phyloP scores from a whole-genome alignment of 352 stramenopile species.

The Paralagenidium karlingii region DNA sequence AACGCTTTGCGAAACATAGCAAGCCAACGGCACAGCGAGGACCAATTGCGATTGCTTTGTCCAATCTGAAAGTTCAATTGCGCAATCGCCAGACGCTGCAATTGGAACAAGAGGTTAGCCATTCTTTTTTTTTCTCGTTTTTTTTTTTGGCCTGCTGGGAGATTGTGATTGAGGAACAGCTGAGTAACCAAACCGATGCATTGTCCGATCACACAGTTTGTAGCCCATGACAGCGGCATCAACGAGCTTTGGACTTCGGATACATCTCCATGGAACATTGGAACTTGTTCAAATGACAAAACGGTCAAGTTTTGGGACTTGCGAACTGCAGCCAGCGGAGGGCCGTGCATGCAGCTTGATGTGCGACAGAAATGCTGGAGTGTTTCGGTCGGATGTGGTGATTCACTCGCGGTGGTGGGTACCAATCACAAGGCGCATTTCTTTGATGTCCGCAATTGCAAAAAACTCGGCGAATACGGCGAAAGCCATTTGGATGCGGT shows the following conservation, averaged over 20 bases:
- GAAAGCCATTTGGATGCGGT: conserved; percentile 84
- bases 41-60: conserved; percentile 54
- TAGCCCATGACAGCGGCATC: conserved; percentile 65
- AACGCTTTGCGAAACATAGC: too few relatives aligned
- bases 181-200: background rate
- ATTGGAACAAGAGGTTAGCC: conserved; percentile 36
- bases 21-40: too few relatives aligned
- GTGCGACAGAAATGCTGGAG: conserved; percentile 60
- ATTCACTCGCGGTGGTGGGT: conserved; percentile 59
- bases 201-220: conserved; percentile 19
- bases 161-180: background rate
- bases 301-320: conserved; percentile 81
- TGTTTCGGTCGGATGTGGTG: conserved; percentile 51
- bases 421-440: conserved; percentile 74
- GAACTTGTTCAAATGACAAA: conserved; percentile 77
- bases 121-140: background rate
- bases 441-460: conserved; percentile 51
- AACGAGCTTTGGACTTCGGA: conserved; percentile 71
- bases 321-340: conserved; percentile 12
- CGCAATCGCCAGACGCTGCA: conserved; percentile 52
- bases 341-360: conserved; percentile 45
- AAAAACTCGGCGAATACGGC: conserved; percentile 61
- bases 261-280: conserved; percentile 42
- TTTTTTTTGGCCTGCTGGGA: background rate
- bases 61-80: conserved; percentile 50